Conservation (phyloP, 768 basidiomycete species). For the Cystofilobasidium bisporidii region DNA sequence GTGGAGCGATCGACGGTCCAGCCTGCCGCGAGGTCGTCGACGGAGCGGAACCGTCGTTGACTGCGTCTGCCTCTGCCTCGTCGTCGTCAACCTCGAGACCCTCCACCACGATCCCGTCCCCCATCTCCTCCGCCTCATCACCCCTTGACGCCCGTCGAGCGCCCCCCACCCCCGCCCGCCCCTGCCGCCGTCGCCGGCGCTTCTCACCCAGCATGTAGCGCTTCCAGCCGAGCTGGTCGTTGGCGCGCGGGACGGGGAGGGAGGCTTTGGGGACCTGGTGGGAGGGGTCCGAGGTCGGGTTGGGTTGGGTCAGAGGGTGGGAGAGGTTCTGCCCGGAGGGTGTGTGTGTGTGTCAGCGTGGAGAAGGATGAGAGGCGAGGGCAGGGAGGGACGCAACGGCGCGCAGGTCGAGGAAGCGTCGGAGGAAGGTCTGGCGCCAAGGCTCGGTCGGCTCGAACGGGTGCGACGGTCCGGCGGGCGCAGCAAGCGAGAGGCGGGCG, state of each 20-base stretch:
- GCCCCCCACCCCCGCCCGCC: too few species aligned
- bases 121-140: too few species aligned
- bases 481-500: neutral
- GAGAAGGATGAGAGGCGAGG: neutral
- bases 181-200: neutral
- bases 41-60: neutral
- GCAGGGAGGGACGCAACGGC: neutral
- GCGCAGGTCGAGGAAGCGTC: slow-evolving; percentile 5
- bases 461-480: neutral
- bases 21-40: neutral
- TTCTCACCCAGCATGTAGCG: neutral
- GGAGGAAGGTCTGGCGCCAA: slow-evolving; percentile 3
- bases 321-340: slow-evolving; percentile 2
- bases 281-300: neutral
- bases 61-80: neutral
- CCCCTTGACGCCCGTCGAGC: too few species aligned
- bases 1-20: too few species aligned
- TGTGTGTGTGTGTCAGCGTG: neutral
- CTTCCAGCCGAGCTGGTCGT: neutral
- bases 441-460: neutral
- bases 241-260: neutral
- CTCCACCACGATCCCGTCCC: too few species aligned
- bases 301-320: neutral
- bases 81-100: neutral
- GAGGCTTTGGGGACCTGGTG: neutral